Base-by-base conservation (phyloP, 192 early-diverging fungal genomes). In the Spinellus fusiger region DNA sequence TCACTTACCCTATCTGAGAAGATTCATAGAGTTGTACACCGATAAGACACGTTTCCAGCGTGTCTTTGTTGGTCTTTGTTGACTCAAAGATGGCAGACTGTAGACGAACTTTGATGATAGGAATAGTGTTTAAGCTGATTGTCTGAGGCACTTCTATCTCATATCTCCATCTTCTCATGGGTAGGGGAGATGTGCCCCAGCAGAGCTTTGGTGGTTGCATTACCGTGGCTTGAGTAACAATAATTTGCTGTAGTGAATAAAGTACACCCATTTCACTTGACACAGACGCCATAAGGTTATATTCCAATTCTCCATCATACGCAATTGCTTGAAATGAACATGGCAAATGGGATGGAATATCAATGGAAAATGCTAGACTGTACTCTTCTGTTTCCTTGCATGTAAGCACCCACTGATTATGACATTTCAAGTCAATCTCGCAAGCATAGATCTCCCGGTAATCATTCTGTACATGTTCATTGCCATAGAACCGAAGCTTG, bases 1-100 rank as follows among this genome's bases (percentile, higher is more conserved):
- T n/a, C n/a, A n/a, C n/a, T n/a, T 49, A 60, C 58, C 48, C 58
- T 26, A 60, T 49, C 33, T 31, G 23, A n/a, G 22, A 18, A 3
- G 58, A 46, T 60, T 60, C 58, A 49, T 29, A 60, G 4, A 60
- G 29, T n/a, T 60, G 58, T n/a, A 48, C 32, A 16, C 46, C 48
- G 32, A 60, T 60, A 25, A 60, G 23, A 49, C 58, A 60, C 8
- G 58, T 25, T 1, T 25, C 26, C 5, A 49, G n/a, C 5, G 44
- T n/a, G 7, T 15, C 26, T 4, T 49, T 20, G 26, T 22, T 4
- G 40, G 40, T 12, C 10, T 44, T n/a, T 44, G 40, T 44, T 4
- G 20, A 26, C 49, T 23, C n/a, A n/a, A 13, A 15, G 1, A 22
- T 18, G 44, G 26, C 46, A 27, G 46, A 49, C 13, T 18, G 27